Evolutionary conservation across 495 filamentous ascomycete species (phyloP), one percentile per base, ranked within the genome.

Genomic region (Penicillium coffeae): DNA sequence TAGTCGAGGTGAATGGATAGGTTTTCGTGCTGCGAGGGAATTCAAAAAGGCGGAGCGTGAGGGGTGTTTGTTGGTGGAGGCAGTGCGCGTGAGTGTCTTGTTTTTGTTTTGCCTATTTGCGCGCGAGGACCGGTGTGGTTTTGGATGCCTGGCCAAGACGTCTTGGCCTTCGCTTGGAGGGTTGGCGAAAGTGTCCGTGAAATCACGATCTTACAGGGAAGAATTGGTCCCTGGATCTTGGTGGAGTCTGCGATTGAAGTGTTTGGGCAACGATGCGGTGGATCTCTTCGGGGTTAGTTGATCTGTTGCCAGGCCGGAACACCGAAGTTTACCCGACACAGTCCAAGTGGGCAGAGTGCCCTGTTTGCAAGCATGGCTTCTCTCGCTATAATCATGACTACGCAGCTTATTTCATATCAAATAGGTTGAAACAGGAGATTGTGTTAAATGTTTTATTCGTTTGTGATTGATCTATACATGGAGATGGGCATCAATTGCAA

Each of bases 81-180:
- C 5, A 39, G 43, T 14, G 47, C 53, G 12, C 35, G 5, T 14
- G 35, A 14, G 12, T 54, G n/a, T 3, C 6, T 44, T 55, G 58
- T 61, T 61, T 58, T 58, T 50, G 30, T 58, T 61, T 61, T 61
- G 16, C 58, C 58, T 36, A 37, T 52, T 56, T 51, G 55, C 48
- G 32, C 42, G 42, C 47, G 47, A 47, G 50, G 18, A 13, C 19
- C 6, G 15, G 35, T 18, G 25, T 30, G 25, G 25, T 5, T 30
- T 30, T 30, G 5, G 25, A 10, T 30, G 25, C 5, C 10, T 30
- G 4, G 25, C 10, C 25, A 10, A 30, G n/a, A n/a, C n/a, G n/a
- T n/a, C n/a, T n/a, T n/a, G n/a, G n/a, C n/a, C n/a, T n/a, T n/a
- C n/a, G n/a, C n/a, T n/a, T 30, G 25, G 25, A 30, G 10, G 10